Evolutionary conservation across 2,329 filamentous ascomycete species (phyloP).

Genomic region (Alternaria conjuncta): DNA sequence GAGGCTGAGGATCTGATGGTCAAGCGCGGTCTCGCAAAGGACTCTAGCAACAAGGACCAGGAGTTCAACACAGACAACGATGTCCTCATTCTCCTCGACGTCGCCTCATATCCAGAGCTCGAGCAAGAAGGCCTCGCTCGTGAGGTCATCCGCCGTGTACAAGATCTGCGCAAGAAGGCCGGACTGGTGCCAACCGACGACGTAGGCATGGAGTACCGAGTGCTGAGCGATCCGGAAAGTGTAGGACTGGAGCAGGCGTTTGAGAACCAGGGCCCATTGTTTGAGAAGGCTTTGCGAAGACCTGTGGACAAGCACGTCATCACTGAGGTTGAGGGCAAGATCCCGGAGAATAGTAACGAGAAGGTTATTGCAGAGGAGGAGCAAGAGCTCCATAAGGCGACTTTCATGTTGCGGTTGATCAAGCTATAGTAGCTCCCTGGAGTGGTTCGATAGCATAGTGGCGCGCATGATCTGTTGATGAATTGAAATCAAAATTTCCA

Average conservation of each 20-base stretch:
- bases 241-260: constrained; percentile 76
- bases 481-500: constrained; percentile 12
- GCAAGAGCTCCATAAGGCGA: constrained; percentile 84
- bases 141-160: constrained; percentile 92
- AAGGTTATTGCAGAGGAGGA: constrained; percentile 79
- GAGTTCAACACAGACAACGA: constrained; percentile 90
- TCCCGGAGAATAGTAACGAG: constrained; percentile 57
- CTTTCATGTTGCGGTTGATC: constrained; percentile 76
- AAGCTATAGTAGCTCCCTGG: constrained; percentile 61
- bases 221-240: constrained; percentile 78
- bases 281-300: constrained; percentile 79
- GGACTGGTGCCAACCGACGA: constrained; percentile 91
- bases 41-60: constrained; percentile 72
- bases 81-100: constrained; percentile 89
- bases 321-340: constrained; percentile 65
- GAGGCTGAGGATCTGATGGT: constrained; percentile 83
- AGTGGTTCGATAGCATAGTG: background rate
- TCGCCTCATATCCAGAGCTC: constrained; percentile 80
- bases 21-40: constrained; percentile 77
- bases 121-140: constrained; percentile 87
- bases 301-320: constrained; percentile 74
- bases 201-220: constrained; percentile 89
- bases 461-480: constrained; percentile 18
- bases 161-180: constrained; percentile 91
- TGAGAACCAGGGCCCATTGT: constrained; percentile 68